A percentile compares a stretch with the other conserved stretches of the same genome.
Conservation (phyloP, 495 filamentous ascomycete species). For the Aspergillus sclerotiicarbonarius region DNA sequence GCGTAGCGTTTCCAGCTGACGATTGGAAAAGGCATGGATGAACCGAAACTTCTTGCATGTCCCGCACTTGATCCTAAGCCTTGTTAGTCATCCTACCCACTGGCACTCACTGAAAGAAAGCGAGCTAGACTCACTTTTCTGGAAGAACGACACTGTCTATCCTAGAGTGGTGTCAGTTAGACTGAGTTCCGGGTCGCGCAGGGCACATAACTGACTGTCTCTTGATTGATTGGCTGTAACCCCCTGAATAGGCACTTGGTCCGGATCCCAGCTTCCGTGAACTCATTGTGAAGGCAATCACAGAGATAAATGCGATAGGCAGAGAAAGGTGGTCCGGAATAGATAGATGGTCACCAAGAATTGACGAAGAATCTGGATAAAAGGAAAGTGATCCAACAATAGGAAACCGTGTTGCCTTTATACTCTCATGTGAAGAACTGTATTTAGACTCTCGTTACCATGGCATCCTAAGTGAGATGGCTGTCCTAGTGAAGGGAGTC, state of each 20-base stretch:
- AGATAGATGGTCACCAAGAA: background rate
- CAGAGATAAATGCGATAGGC: background rate
- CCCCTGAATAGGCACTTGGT: conserved; percentile 26
- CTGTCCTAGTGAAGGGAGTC: background rate
- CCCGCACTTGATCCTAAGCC: conserved; percentile 46
- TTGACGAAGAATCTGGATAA: too few relatives aligned
- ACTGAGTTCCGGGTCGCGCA: background rate
- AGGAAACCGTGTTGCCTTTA: too few relatives aligned
- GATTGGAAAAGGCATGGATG: conserved; percentile 43
- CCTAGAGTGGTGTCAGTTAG: conserved; percentile 9
- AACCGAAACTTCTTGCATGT: conserved; percentile 43
- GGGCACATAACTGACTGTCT: conserved; percentile 22
- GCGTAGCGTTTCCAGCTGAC: conserved; percentile 39
- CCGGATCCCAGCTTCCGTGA: background rate
- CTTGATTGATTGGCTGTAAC: conserved; percentile 26
- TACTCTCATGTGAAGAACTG: too few relatives aligned
- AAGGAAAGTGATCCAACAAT: too few relatives aligned
- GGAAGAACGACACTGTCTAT: conserved; percentile 26
- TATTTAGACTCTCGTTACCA: background rate
- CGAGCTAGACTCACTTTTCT: conserved; percentile 25
- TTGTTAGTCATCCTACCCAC: conserved; percentile 7
- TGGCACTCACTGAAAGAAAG: background rate
- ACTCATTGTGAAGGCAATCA: background rate
- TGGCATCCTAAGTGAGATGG: background rate
- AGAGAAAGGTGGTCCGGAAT: background rate